Evolutionary conservation across 2,329 filamentous ascomycete species (phyloP).

Genomic region (Cordyceps militaris): DNA sequence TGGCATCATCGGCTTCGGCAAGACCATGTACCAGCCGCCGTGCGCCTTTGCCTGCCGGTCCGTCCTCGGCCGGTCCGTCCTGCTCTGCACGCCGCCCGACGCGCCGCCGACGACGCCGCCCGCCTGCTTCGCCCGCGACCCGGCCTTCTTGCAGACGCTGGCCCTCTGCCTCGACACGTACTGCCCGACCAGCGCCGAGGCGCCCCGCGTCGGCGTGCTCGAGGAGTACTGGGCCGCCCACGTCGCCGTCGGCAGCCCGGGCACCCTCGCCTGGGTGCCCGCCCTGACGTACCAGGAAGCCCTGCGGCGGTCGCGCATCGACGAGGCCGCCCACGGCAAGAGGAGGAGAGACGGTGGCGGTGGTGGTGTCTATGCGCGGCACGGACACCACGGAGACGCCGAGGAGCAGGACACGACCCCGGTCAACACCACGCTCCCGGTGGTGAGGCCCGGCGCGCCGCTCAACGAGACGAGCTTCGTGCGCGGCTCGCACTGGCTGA

Average conservation of each 20-base stretch:
- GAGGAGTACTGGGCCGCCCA: constrained; percentile 25
- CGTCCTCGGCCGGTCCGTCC: constrained; percentile 20
- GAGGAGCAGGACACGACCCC: constrained; percentile 9
- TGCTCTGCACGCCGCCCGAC: constrained; percentile 26
- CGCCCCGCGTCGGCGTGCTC: constrained; percentile 15
- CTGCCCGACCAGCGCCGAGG: constrained; percentile 21
- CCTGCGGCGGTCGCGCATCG: constrained; percentile 17
- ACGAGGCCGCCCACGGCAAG: constrained; percentile 17
- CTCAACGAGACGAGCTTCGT: constrained; percentile 29
- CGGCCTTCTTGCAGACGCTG: constrained; percentile 26
- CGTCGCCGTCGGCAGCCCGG: constrained; percentile 23
- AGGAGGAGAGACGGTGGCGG: neutral
- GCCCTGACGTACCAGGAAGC: constrained; percentile 24
- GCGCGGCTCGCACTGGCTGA: constrained; percentile 22
- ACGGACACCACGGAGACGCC: constrained; percentile 11
- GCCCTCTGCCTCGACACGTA: constrained; percentile 29
- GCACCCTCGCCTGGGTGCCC: constrained; percentile 18
- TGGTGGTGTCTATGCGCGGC: constrained; percentile 9
- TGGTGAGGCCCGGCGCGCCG: constrained; percentile 18
- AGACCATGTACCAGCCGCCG: constrained; percentile 28
- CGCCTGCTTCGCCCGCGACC: constrained; percentile 24
- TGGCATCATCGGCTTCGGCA: constrained; percentile 30
- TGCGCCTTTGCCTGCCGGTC: constrained; percentile 30
- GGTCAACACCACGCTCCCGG: constrained; percentile 18
- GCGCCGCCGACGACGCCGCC: constrained; percentile 19